Evolutionary conservation across 495 filamentous ascomycete species (phyloP).

Genomic region (Pyrenula aspistea): DNA sequence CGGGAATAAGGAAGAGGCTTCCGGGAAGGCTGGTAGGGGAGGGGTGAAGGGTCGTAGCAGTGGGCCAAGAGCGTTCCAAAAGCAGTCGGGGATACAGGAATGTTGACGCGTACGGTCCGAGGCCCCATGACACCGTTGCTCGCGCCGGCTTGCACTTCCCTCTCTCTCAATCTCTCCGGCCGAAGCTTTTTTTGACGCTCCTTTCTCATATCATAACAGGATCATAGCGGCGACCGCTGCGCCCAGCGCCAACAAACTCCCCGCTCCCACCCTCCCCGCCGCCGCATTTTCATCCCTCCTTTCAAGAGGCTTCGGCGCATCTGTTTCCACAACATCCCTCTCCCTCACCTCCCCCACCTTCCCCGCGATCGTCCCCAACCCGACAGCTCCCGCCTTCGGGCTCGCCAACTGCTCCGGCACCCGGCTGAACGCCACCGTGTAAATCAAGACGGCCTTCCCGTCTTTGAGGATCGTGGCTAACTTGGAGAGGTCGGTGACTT

Average conservation of each 20-base stretch:
- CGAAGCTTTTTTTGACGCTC: background rate
- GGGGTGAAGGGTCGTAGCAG: too few relatives aligned
- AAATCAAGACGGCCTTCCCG: background rate
- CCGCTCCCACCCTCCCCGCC: background rate
- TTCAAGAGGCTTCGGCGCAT: slow-evolving; percentile 7
- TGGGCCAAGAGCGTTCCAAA: too few relatives aligned
- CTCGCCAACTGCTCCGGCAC: slow-evolving; percentile 3
- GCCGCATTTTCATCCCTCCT: background rate
- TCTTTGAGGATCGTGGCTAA: background rate
- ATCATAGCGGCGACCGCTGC: background rate
- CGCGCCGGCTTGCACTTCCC: too few relatives aligned
- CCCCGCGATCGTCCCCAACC: slow-evolving; percentile 14
- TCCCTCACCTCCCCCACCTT: slow-evolving; percentile 7
- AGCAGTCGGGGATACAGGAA: too few relatives aligned
- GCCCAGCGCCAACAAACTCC: background rate
- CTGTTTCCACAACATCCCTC: slow-evolving; percentile 3
- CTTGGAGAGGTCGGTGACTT: slow-evolving; percentile 4
- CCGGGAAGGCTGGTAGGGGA: too few relatives aligned
- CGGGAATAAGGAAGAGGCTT: too few relatives aligned
- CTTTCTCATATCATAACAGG: background rate
- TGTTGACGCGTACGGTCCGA: too few relatives aligned
- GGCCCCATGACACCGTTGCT: too few relatives aligned
- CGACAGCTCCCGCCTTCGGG: slow-evolving; percentile 9
- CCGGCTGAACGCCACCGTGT: slow-evolving; percentile 1
- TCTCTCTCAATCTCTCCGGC: too few relatives aligned